Percentiles rank a stretch among this genome's conserved stretches.
Conservation (phyloP, 2,329 filamentous ascomycete genomes). For the Harringtonia aguacate region DNA sequence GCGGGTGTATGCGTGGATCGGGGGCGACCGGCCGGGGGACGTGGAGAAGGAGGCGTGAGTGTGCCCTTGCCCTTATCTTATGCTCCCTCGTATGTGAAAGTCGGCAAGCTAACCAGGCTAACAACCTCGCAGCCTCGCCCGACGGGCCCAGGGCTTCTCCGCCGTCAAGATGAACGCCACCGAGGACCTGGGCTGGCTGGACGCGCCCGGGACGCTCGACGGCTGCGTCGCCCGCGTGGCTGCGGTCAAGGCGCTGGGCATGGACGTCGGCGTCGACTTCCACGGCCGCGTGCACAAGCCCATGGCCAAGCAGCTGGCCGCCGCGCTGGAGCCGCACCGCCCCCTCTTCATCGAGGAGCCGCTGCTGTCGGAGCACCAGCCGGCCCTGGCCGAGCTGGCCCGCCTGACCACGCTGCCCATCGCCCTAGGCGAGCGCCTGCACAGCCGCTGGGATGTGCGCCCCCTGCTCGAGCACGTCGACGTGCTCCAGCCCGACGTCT, state of each 20-base stretch:
- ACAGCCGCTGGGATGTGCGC: slow-evolving; percentile 56
- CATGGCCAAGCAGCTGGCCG: slow-evolving; percentile 59
- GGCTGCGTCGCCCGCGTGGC: slow-evolving; percentile 50
- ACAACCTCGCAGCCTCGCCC: slow-evolving; percentile 28
- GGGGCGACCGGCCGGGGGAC: slow-evolving; percentile 52
- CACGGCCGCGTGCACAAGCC: slow-evolving; percentile 59
- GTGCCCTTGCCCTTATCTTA: neutral
- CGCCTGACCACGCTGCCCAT: slow-evolving; percentile 47
- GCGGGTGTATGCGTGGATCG: slow-evolving; percentile 60
- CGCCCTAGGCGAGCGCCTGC: slow-evolving; percentile 53
- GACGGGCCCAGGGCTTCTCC: slow-evolving; percentile 44
- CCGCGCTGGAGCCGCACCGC: slow-evolving; percentile 47
- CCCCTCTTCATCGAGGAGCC: slow-evolving; percentile 61
- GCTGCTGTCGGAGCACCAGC: slow-evolving; percentile 49
- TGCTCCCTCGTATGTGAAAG: neutral
- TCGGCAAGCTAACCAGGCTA: too few species aligned
- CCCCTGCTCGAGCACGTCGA: slow-evolving; percentile 56
- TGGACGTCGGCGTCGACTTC: slow-evolving; percentile 59
- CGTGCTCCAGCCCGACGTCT: slow-evolving; percentile 54
- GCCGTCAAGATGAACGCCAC: slow-evolving; percentile 62
- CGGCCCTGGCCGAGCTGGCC: slow-evolving; percentile 47
- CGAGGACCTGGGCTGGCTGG: slow-evolving; percentile 56
- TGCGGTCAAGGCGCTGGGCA: slow-evolving; percentile 49
- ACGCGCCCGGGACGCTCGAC: slow-evolving; percentile 47
- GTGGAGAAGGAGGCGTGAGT: slow-evolving; percentile 44